Evolutionary conservation across 2,329 filamentous ascomycete genomes (phyloP).

Genomic region (Fusarium lyarnte): DNA sequence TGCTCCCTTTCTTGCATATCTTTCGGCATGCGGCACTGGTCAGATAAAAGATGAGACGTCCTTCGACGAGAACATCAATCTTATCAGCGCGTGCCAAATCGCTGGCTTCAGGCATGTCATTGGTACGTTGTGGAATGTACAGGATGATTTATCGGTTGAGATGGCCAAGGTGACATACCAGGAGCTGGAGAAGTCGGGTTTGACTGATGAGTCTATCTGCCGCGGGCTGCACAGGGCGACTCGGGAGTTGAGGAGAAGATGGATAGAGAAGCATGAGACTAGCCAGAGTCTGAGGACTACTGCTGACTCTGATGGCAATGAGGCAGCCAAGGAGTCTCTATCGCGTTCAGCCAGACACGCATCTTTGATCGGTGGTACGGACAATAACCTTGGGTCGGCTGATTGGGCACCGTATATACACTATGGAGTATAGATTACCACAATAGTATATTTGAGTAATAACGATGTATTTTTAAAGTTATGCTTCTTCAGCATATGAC

Average conservation of each 20-base stretch:
- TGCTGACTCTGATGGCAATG: not conserved
- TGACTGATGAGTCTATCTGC: not conserved
- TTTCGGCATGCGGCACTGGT: not conserved
- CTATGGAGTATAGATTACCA: not conserved
- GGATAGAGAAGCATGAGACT: not conserved
- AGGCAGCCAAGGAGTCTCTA: not conserved
- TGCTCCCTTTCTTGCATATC: not conserved
- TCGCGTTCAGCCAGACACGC: not conserved
- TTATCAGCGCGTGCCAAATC: not conserved
- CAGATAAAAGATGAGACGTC: not conserved
- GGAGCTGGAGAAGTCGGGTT: rapidly evolving
- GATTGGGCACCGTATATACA: not conserved
- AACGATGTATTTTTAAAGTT: too few species aligned
- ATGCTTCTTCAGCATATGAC: too few species aligned
- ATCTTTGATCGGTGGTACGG: rapidly evolving
- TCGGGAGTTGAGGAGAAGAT: not conserved
- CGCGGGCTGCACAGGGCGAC: not conserved
- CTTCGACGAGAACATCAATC: not conserved
- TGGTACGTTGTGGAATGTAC: not conserved
- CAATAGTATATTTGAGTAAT: too few species aligned
- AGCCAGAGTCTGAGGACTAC: rapidly evolving
- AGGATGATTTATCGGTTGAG: not conserved
- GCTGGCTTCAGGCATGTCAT: not conserved
- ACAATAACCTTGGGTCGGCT: not conserved
- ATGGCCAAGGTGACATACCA: not conserved